Evolutionary conservation across 306 rosid species (phyloP), one percentile per base, ranked within the genome.

Genomic region (Alnus glutinosa): DNA sequence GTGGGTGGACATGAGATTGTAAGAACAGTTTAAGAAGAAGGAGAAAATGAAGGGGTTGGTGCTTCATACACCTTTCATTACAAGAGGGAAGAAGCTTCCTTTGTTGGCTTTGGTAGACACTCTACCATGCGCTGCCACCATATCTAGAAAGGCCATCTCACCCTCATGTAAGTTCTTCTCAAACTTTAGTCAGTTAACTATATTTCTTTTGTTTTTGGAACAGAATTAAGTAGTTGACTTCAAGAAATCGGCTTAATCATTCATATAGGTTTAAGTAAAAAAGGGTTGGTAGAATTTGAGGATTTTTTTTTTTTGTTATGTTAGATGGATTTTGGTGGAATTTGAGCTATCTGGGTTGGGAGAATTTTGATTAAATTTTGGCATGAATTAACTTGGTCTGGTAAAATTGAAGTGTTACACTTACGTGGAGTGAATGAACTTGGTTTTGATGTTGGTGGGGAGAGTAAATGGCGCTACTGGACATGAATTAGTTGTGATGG

Each of bases 41-140:
- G 13, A 67, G 75, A 81, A 14, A 73, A 94, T 94, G 99, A 86
- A 83, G 78, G 93, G 92, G 14, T 85, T 92, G 78, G 88, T 85
- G 82, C 79, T 83, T 85, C 90, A 70, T 8, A 67, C 88, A 59
- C 92, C 89, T 46, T 78, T 85, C 78, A 54, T 90, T 86, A 79
- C 97, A 51, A 90, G 89, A 84, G 89, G 74, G 75, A 93, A 74
- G 72, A 84, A 93, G 81, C 90, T 91, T 86, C 94, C 96, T 74
- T 82, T 84, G 79, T 82, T 89, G 68, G 83, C 87, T 62, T 79
- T 82, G 72, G 83, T 85, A 15, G 93, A 85, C 69, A 44, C 93
- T 66, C 79, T 90, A 70, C 94, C 97, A 16, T 85, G 71, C 71
- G 85, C 83, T 78, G 55, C 90, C 76, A 4, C 39, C 77, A 61